Conservation (phyloP, 306 rosid species). For the Alnus glutinosa region DNA sequence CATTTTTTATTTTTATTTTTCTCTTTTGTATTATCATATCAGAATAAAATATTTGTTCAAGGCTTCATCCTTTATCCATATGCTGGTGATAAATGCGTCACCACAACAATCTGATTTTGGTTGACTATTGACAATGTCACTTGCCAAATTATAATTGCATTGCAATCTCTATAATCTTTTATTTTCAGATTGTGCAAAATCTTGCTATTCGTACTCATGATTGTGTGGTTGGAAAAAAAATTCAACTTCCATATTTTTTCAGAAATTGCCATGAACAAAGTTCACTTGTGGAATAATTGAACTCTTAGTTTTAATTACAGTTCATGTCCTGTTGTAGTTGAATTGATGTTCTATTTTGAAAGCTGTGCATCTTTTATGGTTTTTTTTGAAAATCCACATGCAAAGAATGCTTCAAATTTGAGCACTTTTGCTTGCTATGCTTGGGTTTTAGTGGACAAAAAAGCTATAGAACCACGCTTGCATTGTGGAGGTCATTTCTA, state of each 20-base stretch:
- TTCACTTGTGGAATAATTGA: neutral
- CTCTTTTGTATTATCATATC: neutral
- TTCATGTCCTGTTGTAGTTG: neutral
- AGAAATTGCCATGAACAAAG: neutral
- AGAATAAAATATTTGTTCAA: neutral
- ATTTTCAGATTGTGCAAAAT: neutral
- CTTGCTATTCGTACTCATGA: neutral
- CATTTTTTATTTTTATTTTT: too few relatives aligned
- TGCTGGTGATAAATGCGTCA: conserved; percentile 9
- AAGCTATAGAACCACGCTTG: neutral
- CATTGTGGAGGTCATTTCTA: neutral
- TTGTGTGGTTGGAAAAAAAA: neutral
- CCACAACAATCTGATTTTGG: neutral
- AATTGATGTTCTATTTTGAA: neutral
- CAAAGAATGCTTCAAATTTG: conserved; percentile 3
- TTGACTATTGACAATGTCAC: neutral
- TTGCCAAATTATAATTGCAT: neutral
- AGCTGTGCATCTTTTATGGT: neutral
- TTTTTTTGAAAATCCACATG: neutral
- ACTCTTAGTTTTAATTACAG: neutral
- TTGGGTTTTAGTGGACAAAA: neutral
- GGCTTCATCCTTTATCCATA: neutral
- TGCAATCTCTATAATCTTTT: neutral
- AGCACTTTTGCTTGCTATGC: neutral
- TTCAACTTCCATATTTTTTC: neutral